Evolutionary conservation across 352 stramenopile species (phyloP).

Genomic region (Globisporangium polare): DNA sequence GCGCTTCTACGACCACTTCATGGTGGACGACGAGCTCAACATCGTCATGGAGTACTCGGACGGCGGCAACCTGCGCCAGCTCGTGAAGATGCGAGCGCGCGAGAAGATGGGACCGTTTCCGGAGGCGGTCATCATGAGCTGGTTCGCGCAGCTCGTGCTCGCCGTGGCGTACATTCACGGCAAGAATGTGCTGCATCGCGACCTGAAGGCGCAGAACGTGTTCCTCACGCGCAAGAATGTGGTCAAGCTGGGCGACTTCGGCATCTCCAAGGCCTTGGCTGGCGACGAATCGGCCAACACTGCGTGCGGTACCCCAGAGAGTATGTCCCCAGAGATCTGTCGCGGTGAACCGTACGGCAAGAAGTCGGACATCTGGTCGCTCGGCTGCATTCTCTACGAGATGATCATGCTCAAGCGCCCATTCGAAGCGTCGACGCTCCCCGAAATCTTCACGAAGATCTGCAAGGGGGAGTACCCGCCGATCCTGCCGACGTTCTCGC

Average conservation of each 20-base stretch:
- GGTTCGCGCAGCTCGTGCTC: conserved; percentile 84
- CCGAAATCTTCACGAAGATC: conserved; percentile 88
- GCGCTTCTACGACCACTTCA: conserved; percentile 87
- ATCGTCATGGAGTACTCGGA: conserved; percentile 90
- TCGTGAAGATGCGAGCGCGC: conserved; percentile 72
- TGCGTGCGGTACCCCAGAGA: conserved; percentile 81
- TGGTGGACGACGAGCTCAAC: conserved; percentile 83
- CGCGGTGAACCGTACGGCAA: conserved; percentile 85
- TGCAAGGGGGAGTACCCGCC: conserved; percentile 84
- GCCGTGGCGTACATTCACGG: conserved; percentile 86
- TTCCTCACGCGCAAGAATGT: conserved; percentile 87
- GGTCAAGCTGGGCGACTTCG: conserved; percentile 87
- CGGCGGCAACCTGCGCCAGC: conserved; percentile 76
- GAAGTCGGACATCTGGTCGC: conserved; percentile 89
- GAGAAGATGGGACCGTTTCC: conserved; percentile 84
- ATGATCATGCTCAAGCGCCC: conserved; percentile 86
- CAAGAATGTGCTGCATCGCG: conserved; percentile 86
- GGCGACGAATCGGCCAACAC: conserved; percentile 81
- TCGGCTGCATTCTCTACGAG: conserved; percentile 88
- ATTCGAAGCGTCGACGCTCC: conserved; percentile 79
- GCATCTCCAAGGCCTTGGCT: conserved; percentile 82
- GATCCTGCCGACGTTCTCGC: conserved; percentile 71
- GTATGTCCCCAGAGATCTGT: conserved; percentile 89
- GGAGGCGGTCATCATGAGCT: conserved; percentile 82
- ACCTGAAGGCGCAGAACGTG: conserved; percentile 87